Evolutionary conservation across 2,329 filamentous ascomycete genomes (phyloP).

Genomic region (Sporothrix luriei): DNA sequence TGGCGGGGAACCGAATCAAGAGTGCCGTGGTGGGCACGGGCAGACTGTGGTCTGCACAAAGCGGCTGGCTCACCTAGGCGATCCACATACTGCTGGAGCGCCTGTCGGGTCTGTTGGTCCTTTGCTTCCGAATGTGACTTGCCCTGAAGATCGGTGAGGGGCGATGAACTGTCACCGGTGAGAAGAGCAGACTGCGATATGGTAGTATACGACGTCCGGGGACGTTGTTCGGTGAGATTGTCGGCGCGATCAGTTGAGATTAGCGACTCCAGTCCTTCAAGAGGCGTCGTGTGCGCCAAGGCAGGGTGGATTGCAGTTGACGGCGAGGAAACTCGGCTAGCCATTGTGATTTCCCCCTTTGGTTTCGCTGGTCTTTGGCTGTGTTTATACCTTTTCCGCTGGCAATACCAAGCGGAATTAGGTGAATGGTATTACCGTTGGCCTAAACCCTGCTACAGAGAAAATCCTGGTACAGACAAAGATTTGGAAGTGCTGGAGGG

Average conservation of each 20-base stretch:
- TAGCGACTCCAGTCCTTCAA: constrained; percentile 35
- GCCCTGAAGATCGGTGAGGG: constrained; percentile 39
- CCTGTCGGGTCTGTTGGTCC: constrained; percentile 36
- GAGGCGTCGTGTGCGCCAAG: constrained; percentile 40
- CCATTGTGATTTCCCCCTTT: constrained; percentile 39
- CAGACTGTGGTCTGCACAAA: constrained; percentile 32
- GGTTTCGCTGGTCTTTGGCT: constrained; percentile 10
- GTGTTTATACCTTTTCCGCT: constrained; percentile 18
- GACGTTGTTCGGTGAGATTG: constrained; percentile 22
- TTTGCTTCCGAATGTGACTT: background rate
- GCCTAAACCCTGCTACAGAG: constrained; percentile 2
- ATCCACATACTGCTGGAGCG: constrained; percentile 28
- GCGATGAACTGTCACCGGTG: background rate
- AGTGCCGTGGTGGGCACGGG: constrained; percentile 47
- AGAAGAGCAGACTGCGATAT: constrained; percentile 17
- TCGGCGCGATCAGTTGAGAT: background rate
- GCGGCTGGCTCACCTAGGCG: constrained; percentile 28
- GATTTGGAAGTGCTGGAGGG: background rate
- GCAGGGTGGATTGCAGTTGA: constrained; percentile 55
- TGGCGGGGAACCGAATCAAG: constrained; percentile 72
- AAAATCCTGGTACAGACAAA: constrained; percentile 6
- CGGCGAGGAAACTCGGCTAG: constrained; percentile 49
- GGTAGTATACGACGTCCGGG: constrained; percentile 31
- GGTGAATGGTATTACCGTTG: constrained; percentile 13
- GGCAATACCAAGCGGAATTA: constrained; percentile 30